Evolutionary conservation across 257 asterid genomes (phyloP).

Genomic region (Plantago ovata): DNA sequence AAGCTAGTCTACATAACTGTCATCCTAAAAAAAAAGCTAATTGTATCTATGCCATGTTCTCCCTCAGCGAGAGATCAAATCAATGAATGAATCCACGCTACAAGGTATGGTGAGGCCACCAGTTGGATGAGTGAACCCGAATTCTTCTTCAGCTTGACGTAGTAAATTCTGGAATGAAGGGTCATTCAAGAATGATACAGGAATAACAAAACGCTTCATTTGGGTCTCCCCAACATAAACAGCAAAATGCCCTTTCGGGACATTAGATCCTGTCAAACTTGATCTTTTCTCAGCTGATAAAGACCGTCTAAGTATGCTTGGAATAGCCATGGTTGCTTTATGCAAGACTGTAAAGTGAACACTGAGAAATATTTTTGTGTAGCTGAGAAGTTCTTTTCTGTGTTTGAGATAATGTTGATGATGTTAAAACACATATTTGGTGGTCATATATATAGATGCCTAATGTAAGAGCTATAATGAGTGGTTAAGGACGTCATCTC

Average conservation of each 20-base stretch:
- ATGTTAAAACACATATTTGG: no score
- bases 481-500: no score
- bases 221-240: constrained; percentile 16
- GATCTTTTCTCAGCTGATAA: constrained; percentile 2
- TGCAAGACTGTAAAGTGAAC: no score
- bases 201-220: constrained; percentile 18
- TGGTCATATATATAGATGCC: no score
- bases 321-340: constrained; percentile 16
- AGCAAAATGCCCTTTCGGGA: constrained; percentile 14
- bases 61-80: neutral
- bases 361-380: no score
- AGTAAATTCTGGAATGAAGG: constrained; percentile 17
- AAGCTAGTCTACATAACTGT: no score
- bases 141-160: constrained; percentile 16
- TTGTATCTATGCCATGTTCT: neutral
- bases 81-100: constrained; percentile 13
- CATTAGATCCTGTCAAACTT: constrained; percentile 1
- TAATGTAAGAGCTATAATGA: no score
- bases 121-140: constrained; percentile 15
- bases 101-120: constrained; percentile 26
- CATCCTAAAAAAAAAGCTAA: no score
- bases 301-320: neutral
- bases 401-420: no score
- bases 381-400: no score
- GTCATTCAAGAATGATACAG: constrained; percentile 17